Conservation (phyloP, 2,329 filamentous ascomycete genomes). For the Plenodomus biglobosus region DNA sequence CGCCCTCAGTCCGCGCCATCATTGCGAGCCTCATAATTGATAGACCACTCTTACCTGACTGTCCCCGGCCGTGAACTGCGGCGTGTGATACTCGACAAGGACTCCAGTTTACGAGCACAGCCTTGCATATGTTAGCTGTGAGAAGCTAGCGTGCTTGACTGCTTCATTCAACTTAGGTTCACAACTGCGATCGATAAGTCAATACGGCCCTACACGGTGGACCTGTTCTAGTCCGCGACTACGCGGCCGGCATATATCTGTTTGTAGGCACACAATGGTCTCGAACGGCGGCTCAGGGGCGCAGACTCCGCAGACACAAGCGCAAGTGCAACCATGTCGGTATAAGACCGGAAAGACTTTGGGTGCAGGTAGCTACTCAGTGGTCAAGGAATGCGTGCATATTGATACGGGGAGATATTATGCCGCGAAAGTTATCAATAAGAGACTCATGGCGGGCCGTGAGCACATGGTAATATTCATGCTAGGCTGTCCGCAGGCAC, state of each 20-base stretch:
- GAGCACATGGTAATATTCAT: constrained; percentile 84
- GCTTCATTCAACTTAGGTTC: neutral
- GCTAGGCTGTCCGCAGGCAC: neutral
- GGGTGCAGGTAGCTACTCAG: constrained; percentile 94
- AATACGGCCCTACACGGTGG: neutral
- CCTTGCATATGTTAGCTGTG: neutral
- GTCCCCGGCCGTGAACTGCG: neutral
- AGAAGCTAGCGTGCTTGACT: neutral
- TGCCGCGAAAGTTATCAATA: constrained; percentile 99
- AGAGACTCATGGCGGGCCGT: constrained; percentile 92
- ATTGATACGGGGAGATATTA: constrained; percentile 98
- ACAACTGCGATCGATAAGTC: neutral
- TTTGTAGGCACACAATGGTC: constrained; percentile 17
- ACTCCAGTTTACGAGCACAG: neutral
- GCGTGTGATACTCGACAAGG: neutral
- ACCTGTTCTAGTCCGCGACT: neutral
- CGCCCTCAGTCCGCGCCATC: neutral
- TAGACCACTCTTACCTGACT: neutral
- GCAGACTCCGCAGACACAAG: constrained; percentile 37
- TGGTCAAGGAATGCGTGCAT: constrained; percentile 98
- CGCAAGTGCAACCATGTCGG: constrained; percentile 85
- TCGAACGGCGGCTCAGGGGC: constrained; percentile 39
- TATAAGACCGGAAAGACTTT: constrained; percentile 99
- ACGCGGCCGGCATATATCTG: neutral
- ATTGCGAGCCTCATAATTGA: neutral